Base-by-base conservation (phyloP, 192 early-diverging fungal genomes). In the Backusella psychrophila region DNA sequence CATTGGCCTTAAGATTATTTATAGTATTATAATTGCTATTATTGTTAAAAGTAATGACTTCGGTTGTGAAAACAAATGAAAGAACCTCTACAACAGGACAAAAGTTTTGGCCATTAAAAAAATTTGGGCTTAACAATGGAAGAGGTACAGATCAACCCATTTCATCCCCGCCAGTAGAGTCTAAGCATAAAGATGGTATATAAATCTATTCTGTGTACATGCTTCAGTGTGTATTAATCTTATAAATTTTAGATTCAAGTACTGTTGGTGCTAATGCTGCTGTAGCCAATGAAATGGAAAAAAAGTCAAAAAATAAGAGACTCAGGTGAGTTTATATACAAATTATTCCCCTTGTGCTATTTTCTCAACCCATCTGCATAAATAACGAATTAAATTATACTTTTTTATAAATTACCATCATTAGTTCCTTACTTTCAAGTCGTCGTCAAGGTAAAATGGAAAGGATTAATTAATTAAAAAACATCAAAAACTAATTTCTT, bases 21-120 rank as follows among this genome's bases (percentile, higher is more conserved):
- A 67, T 35, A 35, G 7, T 39, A 12, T 39, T 39, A 39, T 8
- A 39, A 39, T 39, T 67, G 14, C 38, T 67, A 31, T 67, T 35
- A 38, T 44, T 44, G 14, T 44, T 44, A 26, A 71, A 39, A 11
- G 21, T 23, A 46, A 69, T 36, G 34, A 69, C 38, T 17, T 36
- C 68, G 14, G 15, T 38, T 31, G 35, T 59, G 26, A 66, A 67
- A 38, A n/a, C 77, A 33, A 77, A 68, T 44, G 65, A 66, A 33
- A 46, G 52, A 71, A 26, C 52, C 35, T 21, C 76, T 44, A 46
- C 52, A 19, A 29, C 76, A 33, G 70, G 70, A 53, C 77, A 78
- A 69, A 78, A 78, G 34, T 78, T 78, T 35, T 78, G 77, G 77
- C 77, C 71, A 23, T 44, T 78, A 36, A 78, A 78, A 66, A 72